phyloP scores from a whole-genome alignment of 768 basidiomycete genomes.

The Termitomyces sp. region DNA sequence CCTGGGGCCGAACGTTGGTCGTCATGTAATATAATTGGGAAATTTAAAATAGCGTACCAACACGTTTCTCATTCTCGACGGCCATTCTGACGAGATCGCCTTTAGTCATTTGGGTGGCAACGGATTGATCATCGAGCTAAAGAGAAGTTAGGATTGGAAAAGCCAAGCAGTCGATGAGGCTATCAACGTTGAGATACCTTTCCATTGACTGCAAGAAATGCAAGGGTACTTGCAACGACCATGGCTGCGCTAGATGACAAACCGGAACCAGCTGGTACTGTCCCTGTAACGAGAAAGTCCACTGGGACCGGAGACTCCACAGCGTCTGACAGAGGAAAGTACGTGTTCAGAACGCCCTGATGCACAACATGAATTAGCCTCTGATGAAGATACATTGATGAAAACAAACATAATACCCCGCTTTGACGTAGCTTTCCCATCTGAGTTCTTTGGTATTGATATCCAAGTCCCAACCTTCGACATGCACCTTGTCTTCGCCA shows the following conservation, averaged over 20 bases:
- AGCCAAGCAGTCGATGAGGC: background rate
- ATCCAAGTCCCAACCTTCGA: constrained; percentile 66
- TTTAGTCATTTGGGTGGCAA: constrained; percentile 41
- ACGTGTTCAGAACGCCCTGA: constrained; percentile 66
- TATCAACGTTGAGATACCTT: constrained; percentile 35
- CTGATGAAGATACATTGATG: background rate
- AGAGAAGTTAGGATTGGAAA: background rate
- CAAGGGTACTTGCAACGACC: constrained; percentile 83
- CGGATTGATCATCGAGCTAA: constrained; percentile 16
- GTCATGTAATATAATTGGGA: background rate
- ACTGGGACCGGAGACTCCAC: constrained; percentile 47
- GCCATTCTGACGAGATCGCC: constrained; percentile 75
- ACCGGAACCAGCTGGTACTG: constrained; percentile 84
- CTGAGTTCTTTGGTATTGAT: constrained; percentile 66
- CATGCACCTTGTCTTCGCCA: constrained; percentile 38
- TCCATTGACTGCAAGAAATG: constrained; percentile 75
- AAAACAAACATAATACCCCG: constrained; percentile 70
- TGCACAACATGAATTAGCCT: background rate
- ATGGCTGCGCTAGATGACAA: constrained; percentile 87
- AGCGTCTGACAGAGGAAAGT: constrained; percentile 33
- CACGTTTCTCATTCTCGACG: constrained; percentile 81
- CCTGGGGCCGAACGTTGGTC: constrained; percentile 25
- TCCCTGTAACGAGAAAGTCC: constrained; percentile 76
- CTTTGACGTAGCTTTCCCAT: constrained; percentile 90
- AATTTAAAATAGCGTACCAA: constrained; percentile 40